These are phyloP conservation scores for Sechiopsis laciniata DNA, from an alignment of 306 rosid genomes.

Conservation along the genomic window DNA sequence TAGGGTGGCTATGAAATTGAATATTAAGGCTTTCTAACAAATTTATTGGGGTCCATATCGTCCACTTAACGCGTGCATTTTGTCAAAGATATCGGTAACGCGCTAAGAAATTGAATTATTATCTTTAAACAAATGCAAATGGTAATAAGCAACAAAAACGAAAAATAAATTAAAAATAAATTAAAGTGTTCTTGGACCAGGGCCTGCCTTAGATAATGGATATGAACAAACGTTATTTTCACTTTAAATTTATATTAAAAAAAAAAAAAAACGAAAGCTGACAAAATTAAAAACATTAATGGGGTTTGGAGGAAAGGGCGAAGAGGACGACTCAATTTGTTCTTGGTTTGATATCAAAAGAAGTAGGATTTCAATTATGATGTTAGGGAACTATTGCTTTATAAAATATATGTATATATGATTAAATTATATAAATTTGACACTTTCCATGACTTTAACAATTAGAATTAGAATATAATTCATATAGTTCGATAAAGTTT, in stretches of 20 bases:
- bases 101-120: neutral
- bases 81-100: conserved; percentile 17
- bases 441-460: no score
- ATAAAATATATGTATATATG: no score
- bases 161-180: neutral
- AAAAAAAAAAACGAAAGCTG: conserved; percentile 27
- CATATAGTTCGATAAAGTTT: no score
- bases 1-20: neutral
- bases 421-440: no score
- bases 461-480: no score
- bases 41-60: neutral
- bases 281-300: conserved; percentile 43
- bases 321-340: no score
- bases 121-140: neutral
- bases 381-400: neutral
- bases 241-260: conserved; percentile 44
- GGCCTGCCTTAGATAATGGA: conserved; percentile 3
- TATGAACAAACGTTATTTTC: conserved; percentile 27
- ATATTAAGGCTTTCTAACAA: neutral
- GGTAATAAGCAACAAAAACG: conserved; percentile 24
- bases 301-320: conserved; percentile 33
- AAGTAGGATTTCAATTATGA: no score
- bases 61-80: conserved; percentile 15
- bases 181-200: neutral
- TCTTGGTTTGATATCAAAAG: no score